A percentile compares a stretch with the other conserved stretches of the same genome.
These are phyloP conservation scores for Ilex aquifolium DNA, from an alignment of 257 asterid genomes.

Conservation along the genomic window DNA sequence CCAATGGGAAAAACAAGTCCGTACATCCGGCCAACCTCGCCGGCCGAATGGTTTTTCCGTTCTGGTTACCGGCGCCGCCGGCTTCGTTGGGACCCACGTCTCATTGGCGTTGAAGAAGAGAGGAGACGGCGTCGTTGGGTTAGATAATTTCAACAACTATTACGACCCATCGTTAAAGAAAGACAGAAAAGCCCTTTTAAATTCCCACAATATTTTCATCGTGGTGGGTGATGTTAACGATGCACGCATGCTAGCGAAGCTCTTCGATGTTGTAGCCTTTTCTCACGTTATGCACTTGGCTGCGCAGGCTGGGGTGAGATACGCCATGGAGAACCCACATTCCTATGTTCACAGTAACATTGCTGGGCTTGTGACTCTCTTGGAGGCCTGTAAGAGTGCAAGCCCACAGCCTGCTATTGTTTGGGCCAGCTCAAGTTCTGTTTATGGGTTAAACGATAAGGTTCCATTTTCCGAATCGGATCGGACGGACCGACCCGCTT, in stretches of 20 bases:
- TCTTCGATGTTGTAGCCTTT: conserved; percentile 19
- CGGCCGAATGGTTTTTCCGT: conserved; percentile 18
- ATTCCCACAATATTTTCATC: conserved; percentile 4
- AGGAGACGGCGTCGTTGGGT: conserved; percentile 19
- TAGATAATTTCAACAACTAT: conserved; percentile 18
- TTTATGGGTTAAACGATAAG: conserved; percentile 18
- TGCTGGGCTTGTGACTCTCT: conserved; percentile 18
- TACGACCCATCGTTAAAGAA: conserved; percentile 18
- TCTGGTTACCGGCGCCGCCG: conserved; percentile 20
- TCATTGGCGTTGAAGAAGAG: conserved; percentile 16
- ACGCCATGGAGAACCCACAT: conserved; percentile 20
- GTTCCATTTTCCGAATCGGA: conserved; percentile 18
- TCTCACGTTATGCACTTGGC: conserved; percentile 22
- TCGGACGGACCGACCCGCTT: conserved; percentile 20
- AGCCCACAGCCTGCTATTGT: conserved; percentile 18
- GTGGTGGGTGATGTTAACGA: conserved; percentile 21
- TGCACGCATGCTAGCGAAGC: conserved; percentile 2
- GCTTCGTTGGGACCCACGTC: conserved; percentile 21
- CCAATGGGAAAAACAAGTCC: conserved; percentile 25
- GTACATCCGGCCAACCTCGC: conserved; percentile 15
- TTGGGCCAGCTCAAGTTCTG: conserved; percentile 24
- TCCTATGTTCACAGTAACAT: conserved; percentile 22
- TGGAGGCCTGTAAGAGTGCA: conserved; percentile 17
- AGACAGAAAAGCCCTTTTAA: conserved; percentile 6
- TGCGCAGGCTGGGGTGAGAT: conserved; percentile 22